These are phyloP conservation scores for Pseudevernia furfuracea DNA, from an alignment of 495 filamentous ascomycete genomes.

Conservation along the genomic window DNA sequence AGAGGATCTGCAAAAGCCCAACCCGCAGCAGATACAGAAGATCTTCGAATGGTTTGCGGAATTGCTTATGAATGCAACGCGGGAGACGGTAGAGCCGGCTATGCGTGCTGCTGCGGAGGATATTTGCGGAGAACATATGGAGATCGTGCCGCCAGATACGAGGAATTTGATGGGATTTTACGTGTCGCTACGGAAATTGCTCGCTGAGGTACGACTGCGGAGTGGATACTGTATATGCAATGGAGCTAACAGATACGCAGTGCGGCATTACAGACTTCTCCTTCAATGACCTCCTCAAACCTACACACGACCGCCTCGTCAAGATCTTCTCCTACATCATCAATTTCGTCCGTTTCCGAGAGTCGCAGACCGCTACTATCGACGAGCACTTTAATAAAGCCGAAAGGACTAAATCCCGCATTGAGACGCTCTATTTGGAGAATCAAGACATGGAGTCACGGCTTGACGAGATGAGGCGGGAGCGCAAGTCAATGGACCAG, in stretches of 20 bases:
- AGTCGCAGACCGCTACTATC: slow-evolving; percentile 76
- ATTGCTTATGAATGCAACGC: slow-evolving; percentile 81
- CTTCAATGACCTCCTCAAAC: slow-evolving; percentile 81
- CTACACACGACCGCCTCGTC: slow-evolving; percentile 76
- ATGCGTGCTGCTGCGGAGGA: slow-evolving; percentile 87
- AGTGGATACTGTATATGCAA: not conserved
- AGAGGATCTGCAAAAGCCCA: slow-evolving; percentile 89
- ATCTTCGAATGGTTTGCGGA: slow-evolving; percentile 97
- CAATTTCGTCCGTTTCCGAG: slow-evolving; percentile 95
- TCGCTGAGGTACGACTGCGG: slow-evolving; percentile 53
- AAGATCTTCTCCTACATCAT: slow-evolving; percentile 94
- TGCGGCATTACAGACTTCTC: slow-evolving; percentile 91
- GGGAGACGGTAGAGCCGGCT: slow-evolving; percentile 84
- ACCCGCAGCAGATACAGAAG: slow-evolving; percentile 86
- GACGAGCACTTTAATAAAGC: slow-evolving; percentile 87
- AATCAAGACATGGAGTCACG: slow-evolving; percentile 79
- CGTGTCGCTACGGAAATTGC: slow-evolving; percentile 61
- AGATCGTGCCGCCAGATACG: slow-evolving; percentile 77
- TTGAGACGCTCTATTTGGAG: slow-evolving; percentile 75
- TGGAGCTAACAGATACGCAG: slow-evolving; percentile 26
- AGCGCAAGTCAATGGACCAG: slow-evolving; percentile 66
- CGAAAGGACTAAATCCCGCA: slow-evolving; percentile 73
- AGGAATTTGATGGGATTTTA: slow-evolving; percentile 93
- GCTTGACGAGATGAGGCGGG: slow-evolving; percentile 71
- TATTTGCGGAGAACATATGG: slow-evolving; percentile 65